Conservation (phyloP, 2,329 filamentous ascomycete genomes). For the Rhynchosporium graminicola region DNA sequence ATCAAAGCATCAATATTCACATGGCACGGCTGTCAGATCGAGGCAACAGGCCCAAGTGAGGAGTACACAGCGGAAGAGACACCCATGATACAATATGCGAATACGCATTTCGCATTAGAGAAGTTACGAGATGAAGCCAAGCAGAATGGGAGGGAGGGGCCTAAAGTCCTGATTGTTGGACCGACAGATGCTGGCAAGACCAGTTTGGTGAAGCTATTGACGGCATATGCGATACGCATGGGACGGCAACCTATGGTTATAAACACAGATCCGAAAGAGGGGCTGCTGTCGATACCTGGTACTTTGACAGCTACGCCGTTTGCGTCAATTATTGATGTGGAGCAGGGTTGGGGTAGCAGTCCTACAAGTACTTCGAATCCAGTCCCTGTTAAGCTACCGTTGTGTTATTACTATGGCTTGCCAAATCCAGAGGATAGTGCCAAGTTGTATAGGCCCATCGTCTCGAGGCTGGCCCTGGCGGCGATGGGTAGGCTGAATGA, state of each 20-base stretch:
- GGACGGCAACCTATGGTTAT: conserved; percentile 77
- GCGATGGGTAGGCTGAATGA: conserved; percentile 76
- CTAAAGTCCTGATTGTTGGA: conserved; percentile 82
- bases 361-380: conserved; percentile 87
- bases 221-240: conserved; percentile 75
- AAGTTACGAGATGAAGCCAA: conserved; percentile 65
- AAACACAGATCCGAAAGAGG: conserved; percentile 82
- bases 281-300: conserved; percentile 74
- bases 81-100: conserved; percentile 76
- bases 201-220: conserved; percentile 72
- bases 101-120: conserved; percentile 85
- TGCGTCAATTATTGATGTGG: conserved; percentile 82
- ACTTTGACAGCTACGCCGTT: conserved; percentile 86
- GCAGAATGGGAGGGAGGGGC: conserved; percentile 57
- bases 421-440: conserved; percentile 71
- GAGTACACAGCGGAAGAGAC: conserved; percentile 78
- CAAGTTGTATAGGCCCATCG: conserved; percentile 70
- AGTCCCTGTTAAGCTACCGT: conserved; percentile 85
- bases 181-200: conserved; percentile 81
- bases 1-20: conserved; percentile 87
- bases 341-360: conserved; percentile 85
- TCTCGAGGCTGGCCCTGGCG: conserved; percentile 75
- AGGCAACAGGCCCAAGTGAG: conserved; percentile 61
- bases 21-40: conserved; percentile 86
- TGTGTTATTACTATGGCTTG: conserved; percentile 87